phyloP scores from a whole-genome alignment of 2,329 filamentous ascomycete genomes.

The Herpotrichia juniperi region DNA sequence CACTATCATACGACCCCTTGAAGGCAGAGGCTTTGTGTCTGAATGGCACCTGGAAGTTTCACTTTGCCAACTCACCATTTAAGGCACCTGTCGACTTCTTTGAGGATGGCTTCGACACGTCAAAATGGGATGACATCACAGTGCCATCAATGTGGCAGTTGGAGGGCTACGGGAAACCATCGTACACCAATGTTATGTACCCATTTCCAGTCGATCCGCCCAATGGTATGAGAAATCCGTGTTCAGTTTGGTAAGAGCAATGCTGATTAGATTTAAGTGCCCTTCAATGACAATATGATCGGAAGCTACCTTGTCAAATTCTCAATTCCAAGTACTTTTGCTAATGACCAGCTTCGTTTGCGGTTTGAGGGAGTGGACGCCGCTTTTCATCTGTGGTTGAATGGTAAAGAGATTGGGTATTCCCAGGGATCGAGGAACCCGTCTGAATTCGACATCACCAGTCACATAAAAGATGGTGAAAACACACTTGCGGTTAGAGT shows the following conservation, averaged over 20 bases:
- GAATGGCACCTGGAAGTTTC: conserved; percentile 32
- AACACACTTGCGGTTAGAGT: conserved; percentile 66
- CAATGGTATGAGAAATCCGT: conserved; percentile 24
- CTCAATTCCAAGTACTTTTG: conserved; percentile 55
- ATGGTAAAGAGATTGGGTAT: conserved; percentile 66
- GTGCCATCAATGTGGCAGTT: conserved; percentile 71
- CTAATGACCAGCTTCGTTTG: conserved; percentile 60
- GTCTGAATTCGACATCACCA: conserved; percentile 68
- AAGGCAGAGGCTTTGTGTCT: conserved; percentile 17
- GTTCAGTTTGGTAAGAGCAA: background rate
- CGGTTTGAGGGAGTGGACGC: conserved; percentile 73
- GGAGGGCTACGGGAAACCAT: conserved; percentile 66
- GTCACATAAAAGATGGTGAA: conserved; percentile 47
- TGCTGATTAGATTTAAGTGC: conserved; percentile 45
- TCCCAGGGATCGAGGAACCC: conserved; percentile 69
- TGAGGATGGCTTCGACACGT: conserved; percentile 19
- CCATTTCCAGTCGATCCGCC: conserved; percentile 68
- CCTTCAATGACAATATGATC: conserved; percentile 62
- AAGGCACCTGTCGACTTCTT: conserved; percentile 26
- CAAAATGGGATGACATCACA: conserved; percentile 54
- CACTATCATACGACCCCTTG: background rate
- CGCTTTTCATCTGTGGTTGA: conserved; percentile 70
- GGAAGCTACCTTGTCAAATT: conserved; percentile 64
- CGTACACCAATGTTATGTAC: conserved; percentile 69
- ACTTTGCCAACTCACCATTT: conserved; percentile 24